phyloP scores from a whole-genome alignment of 805 yeast species.

The Candida awuae region DNA sequence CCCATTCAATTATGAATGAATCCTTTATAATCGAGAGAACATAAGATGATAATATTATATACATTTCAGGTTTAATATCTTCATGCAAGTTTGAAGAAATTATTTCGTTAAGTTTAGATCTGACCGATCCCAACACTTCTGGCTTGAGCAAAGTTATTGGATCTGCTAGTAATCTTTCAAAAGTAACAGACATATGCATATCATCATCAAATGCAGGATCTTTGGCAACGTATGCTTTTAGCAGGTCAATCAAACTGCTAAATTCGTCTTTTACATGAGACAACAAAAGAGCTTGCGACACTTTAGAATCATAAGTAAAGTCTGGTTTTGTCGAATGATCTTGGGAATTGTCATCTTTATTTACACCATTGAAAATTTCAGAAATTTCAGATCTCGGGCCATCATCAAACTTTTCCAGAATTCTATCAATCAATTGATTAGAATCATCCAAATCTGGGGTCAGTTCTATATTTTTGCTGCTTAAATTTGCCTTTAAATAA shows the following conservation, averaged over 20 bases:
- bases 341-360: background rate
- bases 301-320: slow-evolving; percentile 2
- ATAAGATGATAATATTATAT: background rate
- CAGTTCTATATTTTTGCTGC: slow-evolving; percentile 23
- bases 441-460: slow-evolving; percentile 1
- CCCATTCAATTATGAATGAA: slow-evolving; percentile 6
- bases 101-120: slow-evolving; percentile 3
- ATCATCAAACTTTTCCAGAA: too few relatives aligned
- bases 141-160: too few relatives aligned
- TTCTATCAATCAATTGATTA: slow-evolving; percentile 3
- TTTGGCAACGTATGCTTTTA: background rate
- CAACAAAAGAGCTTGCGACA: slow-evolving; percentile 1
- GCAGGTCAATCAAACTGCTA: background rate
- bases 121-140: background rate
- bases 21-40: slow-evolving; percentile 3
- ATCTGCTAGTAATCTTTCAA: too few relatives aligned
- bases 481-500: slow-evolving; percentile 22
- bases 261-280: slow-evolving; percentile 1
- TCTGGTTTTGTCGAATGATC: slow-evolving; percentile 2
- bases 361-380: background rate
- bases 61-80: background rate
- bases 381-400: too few relatives aligned
- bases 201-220: background rate
- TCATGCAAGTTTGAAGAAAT: background rate
- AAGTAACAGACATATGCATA: background rate